phyloP scores from a whole-genome alignment of 1,284 basidiomycete species.

The Rhodotorula sp. region DNA sequence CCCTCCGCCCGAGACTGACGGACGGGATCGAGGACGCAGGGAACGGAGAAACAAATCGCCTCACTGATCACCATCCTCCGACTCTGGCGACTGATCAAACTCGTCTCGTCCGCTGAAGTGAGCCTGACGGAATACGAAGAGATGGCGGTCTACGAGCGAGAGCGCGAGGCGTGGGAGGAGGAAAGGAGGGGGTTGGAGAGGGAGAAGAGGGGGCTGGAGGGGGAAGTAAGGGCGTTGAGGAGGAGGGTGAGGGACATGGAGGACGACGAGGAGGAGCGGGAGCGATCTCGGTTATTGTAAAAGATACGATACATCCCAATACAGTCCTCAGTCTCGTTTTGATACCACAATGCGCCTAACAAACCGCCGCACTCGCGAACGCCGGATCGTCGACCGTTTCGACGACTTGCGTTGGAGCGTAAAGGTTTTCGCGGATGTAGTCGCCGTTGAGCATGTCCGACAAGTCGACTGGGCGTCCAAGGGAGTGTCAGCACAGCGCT shows the following conservation, averaged over 20 bases:
- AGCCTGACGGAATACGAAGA: slow-evolving; percentile 6
- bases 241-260: neutral
- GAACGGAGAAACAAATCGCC: neutral
- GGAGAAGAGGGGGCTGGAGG: neutral
- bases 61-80: slow-evolving; percentile 19
- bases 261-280: too few relatives aligned
- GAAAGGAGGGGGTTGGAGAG: neutral
- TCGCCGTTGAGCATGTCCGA: slow-evolving; percentile 42
- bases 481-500: neutral
- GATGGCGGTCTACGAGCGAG: neutral
- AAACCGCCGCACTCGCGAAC: neutral
- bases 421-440: slow-evolving; percentile 33
- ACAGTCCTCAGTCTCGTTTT: too few relatives aligned
- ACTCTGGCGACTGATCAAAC: slow-evolving; percentile 23
- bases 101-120: slow-evolving; percentile 9
- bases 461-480: slow-evolving; percentile 24
- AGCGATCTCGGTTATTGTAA: neutral
- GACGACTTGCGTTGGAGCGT: slow-evolving; percentile 20
- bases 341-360: too few relatives aligned
- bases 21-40: neutral
- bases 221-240: neutral
- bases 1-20: neutral
- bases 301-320: too few relatives aligned
- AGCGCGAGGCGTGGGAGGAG: neutral
- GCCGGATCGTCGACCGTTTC: slow-evolving; percentile 30